Percentiles rank a stretch among this genome's conserved stretches.
Evolutionary conservation across 345 rosid species (phyloP).

Genomic region (Diplotaxis tenuifolia): DNA sequence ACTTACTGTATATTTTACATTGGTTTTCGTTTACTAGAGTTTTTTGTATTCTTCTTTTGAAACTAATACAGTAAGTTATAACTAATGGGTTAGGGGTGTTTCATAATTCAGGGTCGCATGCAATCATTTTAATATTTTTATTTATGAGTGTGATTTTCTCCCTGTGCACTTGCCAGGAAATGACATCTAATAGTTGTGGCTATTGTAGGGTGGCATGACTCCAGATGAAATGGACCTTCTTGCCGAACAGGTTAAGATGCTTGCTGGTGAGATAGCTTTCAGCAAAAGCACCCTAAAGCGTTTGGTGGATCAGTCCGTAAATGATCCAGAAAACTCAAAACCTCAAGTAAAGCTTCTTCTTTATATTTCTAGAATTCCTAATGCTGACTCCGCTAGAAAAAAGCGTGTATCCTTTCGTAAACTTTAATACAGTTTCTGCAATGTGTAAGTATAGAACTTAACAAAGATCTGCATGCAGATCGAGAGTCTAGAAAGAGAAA

Average conservation of each 20-base stretch:
- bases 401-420: slow-evolving; percentile 5
- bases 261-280: slow-evolving; percentile 97
- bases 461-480: slow-evolving; percentile 44
- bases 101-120: slow-evolving; percentile 4
- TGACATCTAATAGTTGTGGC: slow-evolving; percentile 23
- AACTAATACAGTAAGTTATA: not conserved
- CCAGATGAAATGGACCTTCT: slow-evolving; percentile 96
- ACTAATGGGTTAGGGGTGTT: not conserved
- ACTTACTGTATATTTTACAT: not conserved
- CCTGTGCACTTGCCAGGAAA: slow-evolving; percentile 10
- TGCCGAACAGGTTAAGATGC: slow-evolving; percentile 98
- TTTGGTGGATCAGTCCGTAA: slow-evolving; percentile 75
- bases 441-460: not conserved
- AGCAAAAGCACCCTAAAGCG: slow-evolving; percentile 94
- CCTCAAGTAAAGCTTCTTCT: slow-evolving; percentile 50
- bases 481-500: slow-evolving; percentile 77
- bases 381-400: not conserved
- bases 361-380: not conserved
- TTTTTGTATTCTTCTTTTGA: not conserved
- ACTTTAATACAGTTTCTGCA: not conserved
- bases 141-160: not conserved
- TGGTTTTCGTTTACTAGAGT: not conserved
- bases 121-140: not conserved
- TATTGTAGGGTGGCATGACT: slow-evolving; percentile 62
- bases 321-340: slow-evolving; percentile 84